Conservation (phyloP, 1,139 yeast species). For the Pichia sp. region DNA sequence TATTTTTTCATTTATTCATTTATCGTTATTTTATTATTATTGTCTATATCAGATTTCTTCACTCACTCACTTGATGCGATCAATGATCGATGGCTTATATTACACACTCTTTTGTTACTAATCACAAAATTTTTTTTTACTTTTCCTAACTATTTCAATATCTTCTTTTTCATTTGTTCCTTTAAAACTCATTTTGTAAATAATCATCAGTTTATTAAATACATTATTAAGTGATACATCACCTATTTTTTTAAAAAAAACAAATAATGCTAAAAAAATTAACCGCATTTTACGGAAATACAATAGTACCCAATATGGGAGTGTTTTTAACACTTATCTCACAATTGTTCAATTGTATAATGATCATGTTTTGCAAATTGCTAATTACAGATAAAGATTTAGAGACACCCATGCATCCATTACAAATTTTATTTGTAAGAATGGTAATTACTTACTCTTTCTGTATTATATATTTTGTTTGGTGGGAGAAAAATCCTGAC, state of each 20-base stretch:
- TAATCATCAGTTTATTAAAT: no score
- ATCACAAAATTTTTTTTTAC: no score
- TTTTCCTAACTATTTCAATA: no score
- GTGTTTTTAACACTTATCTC: constrained; percentile 42
- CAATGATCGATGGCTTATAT: no score
- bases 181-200: no score
- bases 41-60: no score
- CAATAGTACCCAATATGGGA: constrained; percentile 26
- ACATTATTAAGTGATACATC: no score
- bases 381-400: constrained; percentile 54
- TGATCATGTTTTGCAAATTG: constrained; percentile 70
- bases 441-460: constrained; percentile 61
- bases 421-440: constrained; percentile 69
- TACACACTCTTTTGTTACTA: no score
- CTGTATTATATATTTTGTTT: constrained; percentile 38
- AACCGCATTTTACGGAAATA: constrained; percentile 13
- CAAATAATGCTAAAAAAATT: background rate
- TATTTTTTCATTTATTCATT: no score
- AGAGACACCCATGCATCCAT: constrained; percentile 58
- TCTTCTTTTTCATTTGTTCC: no score
- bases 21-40: no score
- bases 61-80: no score
- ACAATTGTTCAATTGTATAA: constrained; percentile 67
- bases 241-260: background rate
- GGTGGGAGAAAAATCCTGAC: constrained; percentile 42